Base-by-base conservation (phyloP, 345 rosid species). In the Aquilaria yunnanensis region DNA sequence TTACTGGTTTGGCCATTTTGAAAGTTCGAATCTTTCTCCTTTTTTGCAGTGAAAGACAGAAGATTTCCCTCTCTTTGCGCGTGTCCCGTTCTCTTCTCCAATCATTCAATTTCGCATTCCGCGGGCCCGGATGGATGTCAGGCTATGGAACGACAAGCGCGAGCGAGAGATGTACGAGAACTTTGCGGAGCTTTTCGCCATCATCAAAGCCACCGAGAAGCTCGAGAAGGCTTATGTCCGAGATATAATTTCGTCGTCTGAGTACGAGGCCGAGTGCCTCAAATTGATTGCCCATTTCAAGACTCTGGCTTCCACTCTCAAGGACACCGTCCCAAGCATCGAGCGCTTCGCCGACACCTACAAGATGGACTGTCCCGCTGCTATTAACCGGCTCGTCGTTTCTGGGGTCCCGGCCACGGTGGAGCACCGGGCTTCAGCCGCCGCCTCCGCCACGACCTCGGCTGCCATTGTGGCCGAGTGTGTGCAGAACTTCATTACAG, bases 51-150 rank as follows among this genome's bases (percentile, higher is more conserved):
- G 66, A 52, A 78, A 62, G 83, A 9, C 43, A 37, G 43, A 37
- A 72, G 74, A 76, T 68, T 68, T 68, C 63, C 68, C 65, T 68
- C 83, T 75, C 81, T 68, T 78, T 83, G 97, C 96, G 80, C 97
- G 98, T 93, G 96, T 74, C 97, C 98, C 96, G 63, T 87, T 79
- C 85, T 80, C 97, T 93, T 86, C 95, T 90, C 96, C 98, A 85
- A 66, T 77, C 78, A 66, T 75, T 72, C 65, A 8, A 53, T 6
- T 5, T 56, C 45, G 29, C 51, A 32, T 6, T 37, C 43, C 43
- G 43, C 43, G 43, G 33, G 43, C 12, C 60, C 71, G 60, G 70
- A 94, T 91, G 97, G 99, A 94, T 80, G 96, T 91, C 69, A 91
- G 88, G 77, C 80, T 88, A 75, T 94, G 96, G 96, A 80, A 83